Evolutionary conservation across 768 basidiomycete genomes (phyloP), one percentile per base, ranked within the genome.

Genomic region (Pleurotus platypus): DNA sequence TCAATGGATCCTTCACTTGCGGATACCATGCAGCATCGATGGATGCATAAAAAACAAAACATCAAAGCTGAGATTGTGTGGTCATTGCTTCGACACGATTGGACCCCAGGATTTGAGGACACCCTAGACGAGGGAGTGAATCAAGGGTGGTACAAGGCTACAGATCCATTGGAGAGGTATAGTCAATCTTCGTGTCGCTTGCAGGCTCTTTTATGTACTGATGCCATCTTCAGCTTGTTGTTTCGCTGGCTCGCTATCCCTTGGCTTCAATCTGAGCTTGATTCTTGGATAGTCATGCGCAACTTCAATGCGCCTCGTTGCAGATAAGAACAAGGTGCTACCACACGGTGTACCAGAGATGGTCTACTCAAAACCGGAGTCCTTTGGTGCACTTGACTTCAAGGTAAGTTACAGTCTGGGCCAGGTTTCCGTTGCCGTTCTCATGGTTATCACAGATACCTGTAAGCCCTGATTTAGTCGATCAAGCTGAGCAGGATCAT

Each of bases 1-100:
- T 45, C 24, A 4, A 63, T 69, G 2, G 73, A 78, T 51, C 66
- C 70, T 0, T 27, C 60, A 0, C 60, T 77, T 0, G 7, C 3
- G 0, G 71, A 64, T 1, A 70, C 66, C 0, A 37, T 72, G 0
- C 76, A 76, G 49, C 74, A 78, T 46, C 56, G 62, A 0, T 77
- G 69, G 60, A 69, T 66, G 64, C 51, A 55, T 0, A 42, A 45
- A 2, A 64, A 72, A 22, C 63, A 64, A 5, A 77, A 78, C 39
- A 61, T 76, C 46, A 71, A 69, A 59, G 67, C 73, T 0, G 75
- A 78, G 55, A 70, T 70, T 2, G 56, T 57, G n/a, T 75, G 78
- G 78, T 68, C 72, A 2, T 50, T 57, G 2, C 47, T 77, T 1
- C 61, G 69, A 0, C 53, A 59, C 0, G 30, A 61, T 0, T 79